Percentiles rank a stretch among this genome's conserved stretches.
phyloP scores from a whole-genome alignment of 805 yeast species.

The Lachancea lanzarotensis region DNA sequence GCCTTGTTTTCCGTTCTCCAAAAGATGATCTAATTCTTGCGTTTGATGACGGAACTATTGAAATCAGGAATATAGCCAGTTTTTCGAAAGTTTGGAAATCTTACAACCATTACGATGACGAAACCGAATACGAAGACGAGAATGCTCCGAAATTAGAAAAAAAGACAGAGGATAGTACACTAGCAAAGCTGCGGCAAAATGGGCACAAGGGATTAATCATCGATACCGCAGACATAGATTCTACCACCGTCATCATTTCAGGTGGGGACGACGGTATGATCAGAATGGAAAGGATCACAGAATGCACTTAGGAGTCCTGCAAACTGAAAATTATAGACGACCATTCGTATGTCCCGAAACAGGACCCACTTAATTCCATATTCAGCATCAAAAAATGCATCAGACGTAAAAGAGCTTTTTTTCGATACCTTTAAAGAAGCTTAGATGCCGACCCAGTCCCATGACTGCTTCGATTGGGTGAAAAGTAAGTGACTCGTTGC shows the following conservation, averaged over 20 bases:
- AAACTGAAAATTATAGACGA: no score
- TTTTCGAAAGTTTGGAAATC: constrained; percentile 13
- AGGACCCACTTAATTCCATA: no score
- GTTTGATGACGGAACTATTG: constrained; percentile 20
- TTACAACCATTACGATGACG: constrained; percentile 15
- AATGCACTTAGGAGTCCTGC: constrained; percentile 1
- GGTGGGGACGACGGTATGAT: constrained; percentile 18
- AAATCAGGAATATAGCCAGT: constrained; percentile 20
- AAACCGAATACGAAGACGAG: constrained; percentile 5
- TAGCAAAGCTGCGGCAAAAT: constrained; percentile 3
- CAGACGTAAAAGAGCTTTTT: no score
- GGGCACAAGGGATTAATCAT: constrained; percentile 7
- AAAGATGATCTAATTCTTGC: constrained; percentile 17
- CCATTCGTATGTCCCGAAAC: no score
- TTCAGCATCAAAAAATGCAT: no score
- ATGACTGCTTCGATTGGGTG: no score
- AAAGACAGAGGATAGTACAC: not conserved
- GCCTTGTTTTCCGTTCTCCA: constrained; percentile 13
- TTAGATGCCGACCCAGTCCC: no score
- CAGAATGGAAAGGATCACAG: constrained; percentile 11
- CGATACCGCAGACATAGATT: constrained; percentile 13
- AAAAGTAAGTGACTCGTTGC: no score
- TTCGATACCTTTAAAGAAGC: no score
- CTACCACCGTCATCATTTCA: constrained; percentile 14
- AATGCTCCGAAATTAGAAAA: not conserved